phyloP scores from a whole-genome alignment of 2,329 filamentous ascomycete species.

The Microsporum audouinii region DNA sequence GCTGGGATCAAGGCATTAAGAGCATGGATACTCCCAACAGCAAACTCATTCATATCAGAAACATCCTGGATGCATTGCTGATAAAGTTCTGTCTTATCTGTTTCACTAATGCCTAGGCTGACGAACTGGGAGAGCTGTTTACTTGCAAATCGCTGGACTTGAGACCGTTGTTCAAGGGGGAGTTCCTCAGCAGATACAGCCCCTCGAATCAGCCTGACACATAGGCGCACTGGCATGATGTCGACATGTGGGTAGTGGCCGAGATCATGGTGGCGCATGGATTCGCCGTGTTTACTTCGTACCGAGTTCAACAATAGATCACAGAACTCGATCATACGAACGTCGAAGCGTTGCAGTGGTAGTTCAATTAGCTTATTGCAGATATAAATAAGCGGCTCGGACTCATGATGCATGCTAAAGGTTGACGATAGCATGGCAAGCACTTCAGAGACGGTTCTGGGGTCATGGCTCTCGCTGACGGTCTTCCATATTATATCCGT shows the following conservation, averaged over 20 bases:
- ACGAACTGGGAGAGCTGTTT: constrained; percentile 53
- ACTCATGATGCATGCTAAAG: constrained; percentile 35
- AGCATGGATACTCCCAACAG: constrained; percentile 62
- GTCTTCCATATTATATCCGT: constrained; percentile 77
- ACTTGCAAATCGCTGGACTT: constrained; percentile 54
- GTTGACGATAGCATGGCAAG: constrained; percentile 52
- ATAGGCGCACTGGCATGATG: constrained; percentile 42
- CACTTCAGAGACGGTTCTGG: constrained; percentile 70
- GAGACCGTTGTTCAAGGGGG: constrained; percentile 46
- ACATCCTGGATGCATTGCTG: constrained; percentile 59
- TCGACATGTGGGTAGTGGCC: constrained; percentile 23
- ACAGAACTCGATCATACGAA: constrained; percentile 51
- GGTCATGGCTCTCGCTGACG: constrained; percentile 69
- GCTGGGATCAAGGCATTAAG: constrained; percentile 37
- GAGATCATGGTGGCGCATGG: constrained; percentile 17
- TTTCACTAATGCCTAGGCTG: constrained; percentile 41
- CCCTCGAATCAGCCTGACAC: constrained; percentile 59
- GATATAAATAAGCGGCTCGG: constrained; percentile 49
- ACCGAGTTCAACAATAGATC: constrained; percentile 44
- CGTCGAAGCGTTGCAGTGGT: constrained; percentile 52
- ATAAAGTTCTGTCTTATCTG: constrained; percentile 53
- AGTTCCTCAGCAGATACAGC: constrained; percentile 48
- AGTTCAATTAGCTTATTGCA: constrained; percentile 58
- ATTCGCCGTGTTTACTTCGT: constrained; percentile 33
- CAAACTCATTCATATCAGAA: constrained; percentile 48